These are phyloP conservation scores for Mycosphaerella arachidis DNA, from an alignment of 2,329 filamentous ascomycete species.

Conservation along the genomic window DNA sequence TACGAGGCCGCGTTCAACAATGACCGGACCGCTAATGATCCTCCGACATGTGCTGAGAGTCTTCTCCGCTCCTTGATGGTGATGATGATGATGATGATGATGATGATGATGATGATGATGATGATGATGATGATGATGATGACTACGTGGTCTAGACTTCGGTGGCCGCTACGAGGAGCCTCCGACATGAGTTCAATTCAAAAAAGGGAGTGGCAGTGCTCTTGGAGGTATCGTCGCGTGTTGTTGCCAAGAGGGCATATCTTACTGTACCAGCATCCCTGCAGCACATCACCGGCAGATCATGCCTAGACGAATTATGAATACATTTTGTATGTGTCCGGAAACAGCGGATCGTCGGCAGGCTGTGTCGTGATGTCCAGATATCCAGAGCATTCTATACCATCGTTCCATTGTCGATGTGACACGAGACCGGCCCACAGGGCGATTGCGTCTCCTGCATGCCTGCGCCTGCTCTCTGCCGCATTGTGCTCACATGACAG, in stretches of 20 bases:
- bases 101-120: too few species aligned
- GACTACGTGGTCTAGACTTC: neutral
- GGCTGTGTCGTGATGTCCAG: neutral
- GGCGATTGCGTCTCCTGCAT: constrained; percentile 2
- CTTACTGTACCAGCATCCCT: constrained; percentile 1
- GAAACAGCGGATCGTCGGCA: constrained; percentile 12
- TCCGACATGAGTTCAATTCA: too few species aligned
- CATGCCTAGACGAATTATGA: neutral
- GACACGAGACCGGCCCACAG: constrained; percentile 2
- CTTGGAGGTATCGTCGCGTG: neutral
- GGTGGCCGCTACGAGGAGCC: neutral
- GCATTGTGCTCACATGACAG: neutral
- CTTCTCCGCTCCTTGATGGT: neutral
- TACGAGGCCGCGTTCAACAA: neutral
- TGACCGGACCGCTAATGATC: neutral
- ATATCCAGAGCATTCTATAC: neutral
- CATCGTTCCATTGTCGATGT: neutral
- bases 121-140: too few species aligned
- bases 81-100: too few species aligned
- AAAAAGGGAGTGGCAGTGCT: neutral
- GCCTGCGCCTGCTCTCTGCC: neutral
- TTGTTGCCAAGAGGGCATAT: neutral
- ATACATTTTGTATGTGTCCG: neutral
- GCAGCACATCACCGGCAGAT: constrained; percentile 8
- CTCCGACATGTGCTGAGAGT: neutral